Evolutionary conservation across 2,329 filamentous ascomycete species (phyloP), one percentile per base, ranked within the genome.

Genomic region (Cladosporium halotolerans): DNA sequence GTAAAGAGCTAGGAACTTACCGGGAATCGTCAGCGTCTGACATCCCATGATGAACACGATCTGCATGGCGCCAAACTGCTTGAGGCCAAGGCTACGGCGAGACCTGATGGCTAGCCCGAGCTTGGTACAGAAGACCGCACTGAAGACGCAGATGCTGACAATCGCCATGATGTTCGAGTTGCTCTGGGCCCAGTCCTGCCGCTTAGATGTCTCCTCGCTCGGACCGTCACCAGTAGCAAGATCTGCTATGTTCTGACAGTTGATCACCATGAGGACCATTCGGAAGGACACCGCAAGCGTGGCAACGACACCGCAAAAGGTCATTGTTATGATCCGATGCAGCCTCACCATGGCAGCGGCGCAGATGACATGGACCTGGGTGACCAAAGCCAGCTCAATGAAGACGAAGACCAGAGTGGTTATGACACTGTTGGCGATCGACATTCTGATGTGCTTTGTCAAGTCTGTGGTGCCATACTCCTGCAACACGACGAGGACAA

Each of bases 41-140:
- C 79, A 82, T 45, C 81, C 80, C 77, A 85, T 84, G 61, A 85
- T 77, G 65, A 84, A 84, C 56, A 86, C 79, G 53, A 84, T 77
- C 60, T 84, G 80, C 75, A 86, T 81, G 1, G 81, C 79, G 9
- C 81, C 81, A 62, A 84, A 85, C 52, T 80, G 76, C 52, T 72
- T 75, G 62, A 85, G 72, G 1, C 81, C 80, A 55, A 86, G 70
- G 59, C 71, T 73, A 52, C 72, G 76, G 18, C 84, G 77, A 57
- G 79, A 72, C 8, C 72, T 65, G 33, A 86, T 76, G 6, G 81
- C 81, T 57, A 76, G 72, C 6, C 76, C 78, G 4, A 87, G 73
- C 67, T 86, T 87, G 53, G 66, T 69, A 38, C 79, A 75, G 66
- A 87, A 86, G 54, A 85, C 68, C n/a, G 72, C 63, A 57, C 78